Evolutionary conservation across 768 basidiomycete species (phyloP).

Genomic region (Rhizopogon rudus): DNA sequence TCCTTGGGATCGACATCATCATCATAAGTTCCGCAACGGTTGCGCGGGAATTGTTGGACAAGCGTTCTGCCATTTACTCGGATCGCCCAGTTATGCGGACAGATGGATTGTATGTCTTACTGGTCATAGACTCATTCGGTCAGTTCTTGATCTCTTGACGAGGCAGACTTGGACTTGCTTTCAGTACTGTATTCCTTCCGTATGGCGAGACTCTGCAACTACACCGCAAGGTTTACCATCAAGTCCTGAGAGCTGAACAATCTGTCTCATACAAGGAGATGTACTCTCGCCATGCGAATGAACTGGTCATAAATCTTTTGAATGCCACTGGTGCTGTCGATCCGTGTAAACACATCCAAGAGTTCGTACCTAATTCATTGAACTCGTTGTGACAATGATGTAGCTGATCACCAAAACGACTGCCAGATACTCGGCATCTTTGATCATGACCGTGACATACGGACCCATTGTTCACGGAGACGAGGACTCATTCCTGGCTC

Average conservation of each 20-base stretch:
- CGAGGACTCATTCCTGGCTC: not conserved
- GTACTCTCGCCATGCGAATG: not conserved
- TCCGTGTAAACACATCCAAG: not conserved
- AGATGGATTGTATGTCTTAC: not conserved
- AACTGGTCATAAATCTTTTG: not conserved
- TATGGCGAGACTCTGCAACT: too few species aligned
- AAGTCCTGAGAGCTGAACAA: not conserved
- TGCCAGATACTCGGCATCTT: not conserved
- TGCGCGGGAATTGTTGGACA: not conserved
- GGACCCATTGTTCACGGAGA: not conserved
- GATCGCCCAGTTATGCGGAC: not conserved
- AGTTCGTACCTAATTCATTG: not conserved
- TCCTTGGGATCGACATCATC: not conserved
- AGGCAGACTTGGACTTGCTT: slow-evolving; percentile 6
- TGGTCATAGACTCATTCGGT: not conserved
- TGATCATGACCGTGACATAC: not conserved
- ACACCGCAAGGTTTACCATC: not conserved
- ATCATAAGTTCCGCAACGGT: slow-evolving; percentile 1
- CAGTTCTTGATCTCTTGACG: too few species aligned
- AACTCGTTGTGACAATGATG: not conserved
- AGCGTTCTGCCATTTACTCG: not conserved
- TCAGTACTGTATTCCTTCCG: not conserved
- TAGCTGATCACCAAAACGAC: not conserved
- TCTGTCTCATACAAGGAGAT: not conserved
- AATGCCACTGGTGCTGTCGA: not conserved